Evolutionary conservation across 148 eudicot species (phyloP).

Genomic region (Diospyros kaki): DNA sequence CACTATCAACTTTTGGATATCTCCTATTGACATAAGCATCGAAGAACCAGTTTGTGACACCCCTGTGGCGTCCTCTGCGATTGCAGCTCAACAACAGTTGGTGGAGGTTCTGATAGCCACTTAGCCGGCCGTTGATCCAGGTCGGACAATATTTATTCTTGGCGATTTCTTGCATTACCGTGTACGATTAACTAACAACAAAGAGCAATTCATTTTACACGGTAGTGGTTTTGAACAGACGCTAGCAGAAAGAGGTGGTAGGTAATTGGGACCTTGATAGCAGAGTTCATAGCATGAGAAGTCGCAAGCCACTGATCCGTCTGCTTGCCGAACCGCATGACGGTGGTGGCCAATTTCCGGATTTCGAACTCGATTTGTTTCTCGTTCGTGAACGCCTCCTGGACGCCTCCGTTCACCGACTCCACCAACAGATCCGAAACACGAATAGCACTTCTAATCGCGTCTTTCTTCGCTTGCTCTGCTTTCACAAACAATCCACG

Average conservation of each 20-base stretch:
- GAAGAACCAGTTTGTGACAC: too few relatives aligned
- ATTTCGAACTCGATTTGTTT: conserved; percentile 79
- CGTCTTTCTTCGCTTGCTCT: conserved; percentile 78
- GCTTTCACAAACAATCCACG: neutral
- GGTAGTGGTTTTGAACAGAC: too few relatives aligned
- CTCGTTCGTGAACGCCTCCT: conserved; percentile 69
- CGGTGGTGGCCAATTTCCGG: conserved; percentile 47
- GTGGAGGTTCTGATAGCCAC: too few relatives aligned
- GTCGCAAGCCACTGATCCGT: conserved; percentile 88
- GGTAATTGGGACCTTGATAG: conserved; percentile 44
- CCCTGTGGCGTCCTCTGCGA: too few relatives aligned
- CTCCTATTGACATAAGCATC: too few relatives aligned
- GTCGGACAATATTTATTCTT: too few relatives aligned
- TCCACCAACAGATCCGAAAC: conserved; percentile 73
- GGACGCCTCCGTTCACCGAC: conserved; percentile 73
- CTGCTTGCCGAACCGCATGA: conserved; percentile 59
- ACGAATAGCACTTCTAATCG: conserved; percentile 43
- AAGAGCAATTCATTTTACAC: too few relatives aligned
- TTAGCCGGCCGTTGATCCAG: too few relatives aligned
- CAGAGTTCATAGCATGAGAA: conserved; percentile 65
- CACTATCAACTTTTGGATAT: too few relatives aligned
- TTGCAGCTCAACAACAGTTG: too few relatives aligned
- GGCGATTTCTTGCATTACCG: too few relatives aligned
- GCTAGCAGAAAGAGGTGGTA: neutral
- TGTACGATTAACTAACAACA: too few relatives aligned